Base-by-base conservation (phyloP, 805 yeast species). In the Lachancea thermotolerans region DNA sequence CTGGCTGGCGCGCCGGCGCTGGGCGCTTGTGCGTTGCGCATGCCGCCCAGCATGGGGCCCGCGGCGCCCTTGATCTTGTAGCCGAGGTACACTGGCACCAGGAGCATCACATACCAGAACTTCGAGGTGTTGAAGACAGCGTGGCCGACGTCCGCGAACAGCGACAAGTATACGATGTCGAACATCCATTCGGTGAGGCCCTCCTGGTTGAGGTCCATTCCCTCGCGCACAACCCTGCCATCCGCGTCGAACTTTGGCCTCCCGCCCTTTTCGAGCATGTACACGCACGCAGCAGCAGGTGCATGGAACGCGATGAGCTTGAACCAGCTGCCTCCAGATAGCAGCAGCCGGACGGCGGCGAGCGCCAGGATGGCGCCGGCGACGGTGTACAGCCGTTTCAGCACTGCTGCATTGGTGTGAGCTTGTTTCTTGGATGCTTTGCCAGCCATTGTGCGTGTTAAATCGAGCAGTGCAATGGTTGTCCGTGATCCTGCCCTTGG, bases 371-470 rank as follows among this genome's bases (percentile, higher is more conserved):
- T 9, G 3, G 69, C 49, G 3, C 62, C 56, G 3, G 65, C 25
- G 10, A 52, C 35, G n/a, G 46, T 47, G 46, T 59, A 56, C n/a
- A 60, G 45, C 28, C 48, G 55, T n/a, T 37, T 40, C 39, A 62
- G 41, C 2, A 48, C 50, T 32, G 45, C 50, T n/a, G 41, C 40
- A 38, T 62, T 62, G 4, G 54, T 35, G 18, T 50, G 55, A 1
- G 79, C 83, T 35, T 70, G 73, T 50, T 77, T 79, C 64, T 78
- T 79, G 12, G 70, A 62, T 39, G 82, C 73, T 49, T 71, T 74
- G 3, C 82, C 78, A 4, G 82, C 83, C 84, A 79, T 79, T 31
- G 10, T 32, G 14, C 10, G 28, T 10, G n/a, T n/a, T n/a, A 9
- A 12, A n/a, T 10, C 15, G 34, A 21, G 25, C 25, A 4, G 25